These are phyloP conservation scores for Candida coquimbonensis DNA, from an alignment of 805 yeast genomes.

Conservation along the genomic window DNA sequence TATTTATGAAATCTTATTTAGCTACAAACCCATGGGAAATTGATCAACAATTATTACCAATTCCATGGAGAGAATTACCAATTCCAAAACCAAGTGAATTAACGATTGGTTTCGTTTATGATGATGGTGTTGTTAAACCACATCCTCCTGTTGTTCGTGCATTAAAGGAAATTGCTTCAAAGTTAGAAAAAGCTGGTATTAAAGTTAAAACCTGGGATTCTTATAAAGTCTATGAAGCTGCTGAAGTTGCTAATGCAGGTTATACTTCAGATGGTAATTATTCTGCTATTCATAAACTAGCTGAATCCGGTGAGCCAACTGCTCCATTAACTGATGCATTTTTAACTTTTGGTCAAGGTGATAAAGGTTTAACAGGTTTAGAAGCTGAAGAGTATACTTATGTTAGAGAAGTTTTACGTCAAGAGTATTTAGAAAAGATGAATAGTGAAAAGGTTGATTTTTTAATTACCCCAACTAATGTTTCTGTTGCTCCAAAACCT, in stretches of 20 bases:
- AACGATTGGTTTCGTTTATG: constrained; percentile 56
- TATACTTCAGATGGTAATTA: constrained; percentile 66
- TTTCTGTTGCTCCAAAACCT: constrained; percentile 66
- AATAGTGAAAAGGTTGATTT: constrained; percentile 53
- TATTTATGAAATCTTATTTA: constrained; percentile 53
- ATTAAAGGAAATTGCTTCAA: constrained; percentile 44
- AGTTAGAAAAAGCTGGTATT: constrained; percentile 52
- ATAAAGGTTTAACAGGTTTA: constrained; percentile 34
- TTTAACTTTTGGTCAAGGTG: constrained; percentile 52
- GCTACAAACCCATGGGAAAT: constrained; percentile 48
- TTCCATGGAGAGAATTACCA: constrained; percentile 34
- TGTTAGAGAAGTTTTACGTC: constrained; percentile 52
- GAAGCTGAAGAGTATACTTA: constrained; percentile 51
- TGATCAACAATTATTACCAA: constrained; percentile 30
- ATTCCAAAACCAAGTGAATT: constrained; percentile 33
- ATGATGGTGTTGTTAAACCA: constrained; percentile 60
- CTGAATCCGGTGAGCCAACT: constrained; percentile 64
- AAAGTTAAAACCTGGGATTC: constrained; percentile 51
- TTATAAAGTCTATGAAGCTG: constrained; percentile 50
- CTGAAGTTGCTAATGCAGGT: constrained; percentile 46
- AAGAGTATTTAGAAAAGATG: constrained; percentile 48
- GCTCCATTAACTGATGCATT: constrained; percentile 57
- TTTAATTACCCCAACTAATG: constrained; percentile 60
- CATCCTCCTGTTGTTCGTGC: constrained; percentile 59
- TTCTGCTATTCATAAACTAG: constrained; percentile 43